A percentile compares a stretch with the other conserved stretches of the same genome.
These are phyloP conservation scores for Cercospora berteroae DNA, from an alignment of 2,329 filamentous ascomycete species.

Conservation along the genomic window DNA sequence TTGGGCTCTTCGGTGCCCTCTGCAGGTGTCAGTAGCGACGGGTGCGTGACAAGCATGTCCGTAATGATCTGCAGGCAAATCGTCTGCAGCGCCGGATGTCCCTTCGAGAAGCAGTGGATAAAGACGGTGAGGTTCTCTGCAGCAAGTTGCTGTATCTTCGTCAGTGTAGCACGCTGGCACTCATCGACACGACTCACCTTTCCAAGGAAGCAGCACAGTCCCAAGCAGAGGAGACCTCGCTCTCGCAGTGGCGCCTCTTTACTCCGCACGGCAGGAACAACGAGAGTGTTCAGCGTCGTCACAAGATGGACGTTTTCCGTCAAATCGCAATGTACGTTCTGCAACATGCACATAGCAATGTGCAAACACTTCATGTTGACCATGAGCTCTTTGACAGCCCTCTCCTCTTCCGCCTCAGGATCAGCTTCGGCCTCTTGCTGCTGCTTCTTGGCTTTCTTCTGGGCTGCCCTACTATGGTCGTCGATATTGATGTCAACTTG, in stretches of 20 bases:
- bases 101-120: conserved; percentile 93
- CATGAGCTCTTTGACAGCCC: conserved; percentile 85
- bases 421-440: conserved; percentile 57
- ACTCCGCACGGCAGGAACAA: conserved; percentile 90
- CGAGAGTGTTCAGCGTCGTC: conserved; percentile 95
- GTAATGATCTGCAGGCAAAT: conserved; percentile 88
- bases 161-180: neutral
- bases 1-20: conserved; percentile 27
- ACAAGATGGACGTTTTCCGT: conserved; percentile 90
- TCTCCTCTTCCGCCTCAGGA: conserved; percentile 59
- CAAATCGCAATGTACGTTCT: conserved; percentile 83
- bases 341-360: conserved; percentile 95
- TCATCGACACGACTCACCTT: conserved; percentile 52
- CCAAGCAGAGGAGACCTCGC: conserved; percentile 82
- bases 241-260: conserved; percentile 92
- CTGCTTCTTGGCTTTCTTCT: conserved; percentile 40
- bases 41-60: conserved; percentile 88
- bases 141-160: conserved; percentile 63
- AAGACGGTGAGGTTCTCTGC: conserved; percentile 91
- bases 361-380: conserved; percentile 98
- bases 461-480: conserved; percentile 26
- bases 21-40: conserved; percentile 64
- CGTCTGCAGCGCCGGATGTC: conserved; percentile 83
- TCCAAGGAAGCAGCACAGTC: conserved; percentile 86
- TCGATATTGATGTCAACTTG: conserved; percentile 69